These are phyloP conservation scores for Sclerotinia minor DNA, from an alignment of 2,329 filamentous ascomycete genomes.

Conservation along the genomic window DNA sequence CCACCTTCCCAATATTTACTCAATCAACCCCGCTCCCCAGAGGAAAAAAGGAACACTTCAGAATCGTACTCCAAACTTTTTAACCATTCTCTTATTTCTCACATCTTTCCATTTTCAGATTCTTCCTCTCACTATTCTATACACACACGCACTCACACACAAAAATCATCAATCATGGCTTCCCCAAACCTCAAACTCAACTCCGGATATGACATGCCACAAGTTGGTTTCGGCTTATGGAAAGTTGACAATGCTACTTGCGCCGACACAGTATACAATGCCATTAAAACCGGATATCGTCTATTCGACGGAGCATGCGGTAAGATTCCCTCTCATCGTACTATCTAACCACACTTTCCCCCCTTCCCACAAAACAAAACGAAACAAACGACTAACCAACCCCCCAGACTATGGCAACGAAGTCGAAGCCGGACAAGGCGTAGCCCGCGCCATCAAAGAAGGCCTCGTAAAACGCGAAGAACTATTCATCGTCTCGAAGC, in stretches of 20 bases:
- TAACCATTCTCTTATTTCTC: background rate
- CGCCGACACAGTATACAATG: slow-evolving; percentile 68
- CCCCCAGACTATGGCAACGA: slow-evolving; percentile 77
- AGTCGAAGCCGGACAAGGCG: slow-evolving; percentile 72
- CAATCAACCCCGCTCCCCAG: slow-evolving; percentile 8
- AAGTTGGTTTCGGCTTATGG: slow-evolving; percentile 67
- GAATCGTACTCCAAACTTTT: background rate
- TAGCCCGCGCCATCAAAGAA: slow-evolving; percentile 77
- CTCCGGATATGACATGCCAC: slow-evolving; percentile 55
- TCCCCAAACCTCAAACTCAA: slow-evolving; percentile 48
- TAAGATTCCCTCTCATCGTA: slow-evolving; percentile 35
- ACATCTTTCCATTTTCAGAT: background rate
- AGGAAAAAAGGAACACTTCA: background rate
- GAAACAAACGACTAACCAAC: slow-evolving; percentile 5
- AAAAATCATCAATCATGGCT: slow-evolving; percentile 35
- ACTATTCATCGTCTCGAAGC: slow-evolving; percentile 89
- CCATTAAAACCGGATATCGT: slow-evolving; percentile 60
- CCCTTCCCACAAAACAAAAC: too few relatives aligned
- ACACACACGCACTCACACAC: background rate
- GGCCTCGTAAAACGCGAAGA: slow-evolving; percentile 81
- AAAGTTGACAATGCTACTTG: slow-evolving; percentile 66
- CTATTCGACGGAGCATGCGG: slow-evolving; percentile 61
- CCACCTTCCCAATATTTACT: background rate
- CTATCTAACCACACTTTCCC: background rate
- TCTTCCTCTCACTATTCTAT: too few relatives aligned